Base-by-base conservation (phyloP, 116 monocot genomes). In the Phalaenopsis hybrid region DNA sequence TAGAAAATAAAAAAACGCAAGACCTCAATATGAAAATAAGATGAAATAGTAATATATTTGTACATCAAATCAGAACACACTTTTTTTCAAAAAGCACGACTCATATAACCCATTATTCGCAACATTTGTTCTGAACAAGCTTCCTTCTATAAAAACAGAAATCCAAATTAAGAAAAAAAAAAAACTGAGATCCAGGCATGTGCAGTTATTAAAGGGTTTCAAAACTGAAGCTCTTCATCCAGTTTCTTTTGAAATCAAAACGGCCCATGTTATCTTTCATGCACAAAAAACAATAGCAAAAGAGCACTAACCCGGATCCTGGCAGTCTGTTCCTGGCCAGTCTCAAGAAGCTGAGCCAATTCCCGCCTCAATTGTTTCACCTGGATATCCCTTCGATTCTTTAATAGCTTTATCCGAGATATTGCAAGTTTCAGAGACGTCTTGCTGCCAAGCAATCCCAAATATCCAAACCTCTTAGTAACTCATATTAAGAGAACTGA, bases 241-340 rank as follows among this genome's bases (percentile, higher is more conserved):
- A 15, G 12, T 70, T 21, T 70, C 33, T 34, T 72, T 55, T 37
- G 12, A 41, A 34, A 37, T 63, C 4, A 37, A 72, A 37, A 72
- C 16, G 15, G 37, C 5, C 41, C 72, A 16, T 33, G 13, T 16
- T 37, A 72, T 37, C 8, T 72, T 72, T 41, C 72, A 16, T 72
- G 5, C 41, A 63, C 72, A 72, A 33, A 72, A 72, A 16, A 75
- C 75, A 75, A 51, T 75, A 31, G 6, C 6, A 52, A 77, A 77
- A 37, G 0, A 75, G 43, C 49, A 81, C 87, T 45, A 31, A 95
- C 98, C 88, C 93, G 81, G 82, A 98, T 92, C 76, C 90, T 89
- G 44, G 98, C 98, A 69, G 92, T 93, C 77, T 98, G 92, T 20
- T 95, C 92, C 86, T 98, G 95, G 5, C 87, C 89, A 0, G 80